Percentiles rank a stretch among this genome's conserved stretches.
Evolutionary conservation across 495 filamentous ascomycete species (phyloP).

Genomic region (Apodospora peruviana): DNA sequence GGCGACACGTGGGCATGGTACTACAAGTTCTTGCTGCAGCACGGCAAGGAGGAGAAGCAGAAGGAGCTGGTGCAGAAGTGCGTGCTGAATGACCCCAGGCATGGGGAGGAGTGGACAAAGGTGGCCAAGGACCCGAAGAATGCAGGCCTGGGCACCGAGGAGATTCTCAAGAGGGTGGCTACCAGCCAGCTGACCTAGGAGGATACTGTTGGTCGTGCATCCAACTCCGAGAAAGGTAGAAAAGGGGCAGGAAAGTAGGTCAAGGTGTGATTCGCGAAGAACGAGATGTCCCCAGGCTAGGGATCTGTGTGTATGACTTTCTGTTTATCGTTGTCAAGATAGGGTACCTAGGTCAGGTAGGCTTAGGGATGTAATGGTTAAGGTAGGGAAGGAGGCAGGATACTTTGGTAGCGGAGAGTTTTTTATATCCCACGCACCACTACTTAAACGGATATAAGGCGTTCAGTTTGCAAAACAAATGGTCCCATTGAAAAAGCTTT

Average conservation of each 20-base stretch:
- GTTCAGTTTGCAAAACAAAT: too few species aligned
- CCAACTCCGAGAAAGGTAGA: neutral
- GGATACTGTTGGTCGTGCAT: neutral
- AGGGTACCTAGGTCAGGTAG: too few species aligned
- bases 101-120: conserved; percentile 88
- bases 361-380: too few species aligned
- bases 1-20: conserved; percentile 99
- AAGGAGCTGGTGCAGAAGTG: conserved; percentile 73
- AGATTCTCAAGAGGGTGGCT: conserved; percentile 74
- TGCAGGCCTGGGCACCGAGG: conserved; percentile 64
- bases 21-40: conserved; percentile 82
- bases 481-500: too few species aligned
- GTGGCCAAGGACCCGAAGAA: conserved; percentile 82
- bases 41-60: conserved; percentile 90
- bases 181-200: conserved; percentile 21
- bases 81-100: conserved; percentile 70
- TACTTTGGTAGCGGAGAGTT: too few species aligned
- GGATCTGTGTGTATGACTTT: too few species aligned
- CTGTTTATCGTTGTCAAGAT: too few species aligned
- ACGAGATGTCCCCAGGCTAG: too few species aligned
- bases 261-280: too few species aligned
- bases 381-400: too few species aligned
- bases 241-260: neutral
- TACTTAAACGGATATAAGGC: too few species aligned
- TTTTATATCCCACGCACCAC: too few species aligned